phyloP scores from a whole-genome alignment of 139 green algal genomes.

The Micromonas pusilla region DNA sequence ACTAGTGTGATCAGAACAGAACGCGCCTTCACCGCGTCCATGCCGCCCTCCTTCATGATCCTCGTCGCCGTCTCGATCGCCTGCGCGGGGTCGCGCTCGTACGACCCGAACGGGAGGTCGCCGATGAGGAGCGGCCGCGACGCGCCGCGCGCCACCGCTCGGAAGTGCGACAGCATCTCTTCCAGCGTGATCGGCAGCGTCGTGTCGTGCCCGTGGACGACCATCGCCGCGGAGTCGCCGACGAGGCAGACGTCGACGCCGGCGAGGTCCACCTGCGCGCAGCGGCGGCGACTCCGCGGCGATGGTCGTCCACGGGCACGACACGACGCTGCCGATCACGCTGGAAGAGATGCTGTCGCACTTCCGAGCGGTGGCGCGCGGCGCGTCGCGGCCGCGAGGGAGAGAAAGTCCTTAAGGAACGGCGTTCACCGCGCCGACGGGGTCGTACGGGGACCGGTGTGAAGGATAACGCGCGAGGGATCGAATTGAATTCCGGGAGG shows the following conservation, averaged over 20 bases:
- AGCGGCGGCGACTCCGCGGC: slow-evolving; percentile 83
- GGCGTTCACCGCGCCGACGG: too few relatives aligned
- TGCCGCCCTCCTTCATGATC: slow-evolving; percentile 90
- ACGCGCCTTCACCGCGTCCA: slow-evolving; percentile 99
- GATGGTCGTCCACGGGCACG: slow-evolving; percentile 98
- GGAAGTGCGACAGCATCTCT: slow-evolving; percentile 93
- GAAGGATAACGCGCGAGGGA: too few relatives aligned
- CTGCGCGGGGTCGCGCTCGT: slow-evolving; percentile 62
- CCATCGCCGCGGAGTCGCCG: slow-evolving; percentile 91
- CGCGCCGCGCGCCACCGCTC: slow-evolving; percentile 71
- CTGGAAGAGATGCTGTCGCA: slow-evolving; percentile 95
- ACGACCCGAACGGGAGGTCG: slow-evolving; percentile 87
- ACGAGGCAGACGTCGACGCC: slow-evolving; percentile 91
- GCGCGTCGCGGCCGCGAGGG: slow-evolving; percentile 50
- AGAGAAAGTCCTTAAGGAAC: background rate
- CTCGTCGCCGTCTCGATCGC: slow-evolving; percentile 68
- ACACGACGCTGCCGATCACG: slow-evolving; percentile 95
- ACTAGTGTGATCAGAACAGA: too few relatives aligned
- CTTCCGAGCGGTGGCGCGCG: slow-evolving; percentile 75
- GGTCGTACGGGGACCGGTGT: too few relatives aligned
- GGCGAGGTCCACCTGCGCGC: slow-evolving; percentile 71
- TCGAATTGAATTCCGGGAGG: background rate
- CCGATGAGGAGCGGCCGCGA: slow-evolving; percentile 63
- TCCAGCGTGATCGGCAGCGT: slow-evolving; percentile 94
- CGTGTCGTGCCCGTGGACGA: slow-evolving; percentile 98